These are phyloP conservation scores for Gracilariopsis chorda DNA, from an alignment of 23 red algal species.

Conservation along the genomic window DNA sequence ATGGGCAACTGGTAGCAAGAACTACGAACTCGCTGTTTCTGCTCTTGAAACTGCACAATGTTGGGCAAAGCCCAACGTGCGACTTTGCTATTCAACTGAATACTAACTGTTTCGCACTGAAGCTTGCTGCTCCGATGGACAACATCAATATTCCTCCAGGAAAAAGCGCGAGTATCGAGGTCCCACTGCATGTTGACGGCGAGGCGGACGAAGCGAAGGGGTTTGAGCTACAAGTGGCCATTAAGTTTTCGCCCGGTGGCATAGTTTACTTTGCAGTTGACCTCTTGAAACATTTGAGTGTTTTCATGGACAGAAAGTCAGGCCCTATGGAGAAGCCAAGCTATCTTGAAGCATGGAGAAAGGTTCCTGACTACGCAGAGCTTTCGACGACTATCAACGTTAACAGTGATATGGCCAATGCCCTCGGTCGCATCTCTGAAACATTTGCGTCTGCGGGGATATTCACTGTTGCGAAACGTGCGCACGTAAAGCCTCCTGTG, in stretches of 20 bases:
- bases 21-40: neutral
- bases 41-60: conserved; percentile 40
- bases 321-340: conserved; percentile 16
- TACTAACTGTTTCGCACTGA: conserved; percentile 78
- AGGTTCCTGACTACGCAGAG: conserved; percentile 33
- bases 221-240: conserved; percentile 44
- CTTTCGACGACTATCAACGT: neutral
- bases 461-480: conserved; percentile 48
- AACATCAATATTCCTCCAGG: neutral
- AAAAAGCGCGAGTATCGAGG: neutral
- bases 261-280: conserved; percentile 50
- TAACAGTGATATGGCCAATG: neutral
- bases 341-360: conserved; percentile 37
- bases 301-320: conserved; percentile 2
- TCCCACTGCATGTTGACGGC: neutral
- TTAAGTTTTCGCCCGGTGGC: conserved; percentile 40
- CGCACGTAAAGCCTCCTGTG: conserved; percentile 26
- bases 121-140: conserved; percentile 27
- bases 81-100: conserved; percentile 86
- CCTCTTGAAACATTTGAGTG: conserved; percentile 3
- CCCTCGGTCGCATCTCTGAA: conserved; percentile 5
- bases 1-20: conserved; percentile 5
- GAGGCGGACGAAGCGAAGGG: conserved; percentile 4
- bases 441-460: conserved; percentile 13
- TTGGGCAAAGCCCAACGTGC: neutral